These are phyloP conservation scores for Pseudohalonectria lignicola DNA, from an alignment of 2,329 filamentous ascomycete species.

Conservation along the genomic window DNA sequence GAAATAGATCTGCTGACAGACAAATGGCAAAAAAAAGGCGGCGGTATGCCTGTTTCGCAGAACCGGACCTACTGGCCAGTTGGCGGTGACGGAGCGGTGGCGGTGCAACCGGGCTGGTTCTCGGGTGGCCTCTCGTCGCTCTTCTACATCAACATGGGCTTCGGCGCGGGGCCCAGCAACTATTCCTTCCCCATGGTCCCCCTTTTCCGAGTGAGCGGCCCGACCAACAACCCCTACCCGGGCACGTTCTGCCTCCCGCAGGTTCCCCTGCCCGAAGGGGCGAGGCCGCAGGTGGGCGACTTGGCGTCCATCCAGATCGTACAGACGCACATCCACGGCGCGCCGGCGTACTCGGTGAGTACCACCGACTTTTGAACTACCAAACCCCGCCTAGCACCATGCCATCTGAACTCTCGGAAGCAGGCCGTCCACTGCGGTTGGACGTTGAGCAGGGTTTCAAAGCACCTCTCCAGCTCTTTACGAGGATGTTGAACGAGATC, in stretches of 20 bases:
- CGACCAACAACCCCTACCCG: conserved; percentile 47
- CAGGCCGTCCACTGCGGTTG: too few species aligned
- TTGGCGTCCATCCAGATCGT: conserved; percentile 65
- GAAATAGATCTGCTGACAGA: too few species aligned
- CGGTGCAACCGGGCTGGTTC: conserved; percentile 65
- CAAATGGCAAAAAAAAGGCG: too few species aligned
- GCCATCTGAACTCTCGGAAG: too few species aligned
- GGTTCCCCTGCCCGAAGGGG: conserved; percentile 51
- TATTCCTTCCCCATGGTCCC: conserved; percentile 56
- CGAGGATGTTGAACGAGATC: too few species aligned
- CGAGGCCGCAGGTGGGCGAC: conserved; percentile 50
- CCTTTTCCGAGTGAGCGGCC: conserved; percentile 54
- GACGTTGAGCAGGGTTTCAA: too few species aligned
- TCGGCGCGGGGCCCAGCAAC: conserved; percentile 50
- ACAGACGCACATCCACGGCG: conserved; percentile 56
- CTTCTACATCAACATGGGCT: conserved; percentile 63
- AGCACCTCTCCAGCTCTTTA: too few species aligned
- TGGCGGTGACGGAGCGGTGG: conserved; percentile 47
- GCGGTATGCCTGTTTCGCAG: conserved; percentile 52
- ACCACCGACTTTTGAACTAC: too few species aligned
- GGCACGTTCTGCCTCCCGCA: conserved; percentile 62
- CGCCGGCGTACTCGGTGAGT: conserved; percentile 54
- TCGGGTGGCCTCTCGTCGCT: conserved; percentile 53
- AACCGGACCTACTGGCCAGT: conserved; percentile 65
- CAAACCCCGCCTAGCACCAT: too few species aligned